Percentiles rank a stretch among this genome's conserved stretches.
phyloP scores from a whole-genome alignment of 345 rosid genomes.

The Hypericum perforatum region DNA sequence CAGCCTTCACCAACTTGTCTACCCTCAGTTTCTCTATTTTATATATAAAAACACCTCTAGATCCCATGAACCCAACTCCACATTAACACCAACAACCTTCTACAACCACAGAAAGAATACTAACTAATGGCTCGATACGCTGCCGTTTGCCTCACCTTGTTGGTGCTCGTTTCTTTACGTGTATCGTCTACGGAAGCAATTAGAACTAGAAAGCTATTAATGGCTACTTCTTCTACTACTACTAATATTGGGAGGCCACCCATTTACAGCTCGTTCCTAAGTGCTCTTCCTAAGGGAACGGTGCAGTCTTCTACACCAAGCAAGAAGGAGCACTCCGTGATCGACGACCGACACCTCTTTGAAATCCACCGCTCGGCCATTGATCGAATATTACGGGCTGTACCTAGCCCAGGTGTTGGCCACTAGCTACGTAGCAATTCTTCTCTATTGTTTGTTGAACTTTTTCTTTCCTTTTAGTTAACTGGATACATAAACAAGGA shows the following conservation, averaged over 20 bases:
- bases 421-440: conserved; percentile 18
- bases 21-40: no score
- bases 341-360: conserved; percentile 38
- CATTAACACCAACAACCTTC: no score
- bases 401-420: conserved; percentile 88
- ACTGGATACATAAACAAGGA: no score
- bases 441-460: no score
- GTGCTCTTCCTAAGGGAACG: conserved; percentile 54
- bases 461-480: no score
- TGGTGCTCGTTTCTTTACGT: conserved; percentile 21
- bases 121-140: conserved; percentile 35
- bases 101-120: no score
- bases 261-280: conserved; percentile 25
- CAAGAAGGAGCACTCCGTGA: conserved; percentile 49
- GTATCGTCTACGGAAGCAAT: conserved; percentile 15
- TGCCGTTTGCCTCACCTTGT: conserved; percentile 19
- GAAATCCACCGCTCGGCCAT: conserved; percentile 45
- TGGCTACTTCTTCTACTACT: no score
- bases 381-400: conserved; percentile 56
- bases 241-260: conserved; percentile 13
- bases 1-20: no score
- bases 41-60: no score
- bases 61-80: no score
- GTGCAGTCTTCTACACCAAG: conserved; percentile 53
- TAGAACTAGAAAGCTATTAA: conserved; percentile 34